A percentile compares a stretch with the other conserved stretches of the same genome.
Conservation (phyloP, 352 stramenopile genomes). For the Pythium aquatile region DNA sequence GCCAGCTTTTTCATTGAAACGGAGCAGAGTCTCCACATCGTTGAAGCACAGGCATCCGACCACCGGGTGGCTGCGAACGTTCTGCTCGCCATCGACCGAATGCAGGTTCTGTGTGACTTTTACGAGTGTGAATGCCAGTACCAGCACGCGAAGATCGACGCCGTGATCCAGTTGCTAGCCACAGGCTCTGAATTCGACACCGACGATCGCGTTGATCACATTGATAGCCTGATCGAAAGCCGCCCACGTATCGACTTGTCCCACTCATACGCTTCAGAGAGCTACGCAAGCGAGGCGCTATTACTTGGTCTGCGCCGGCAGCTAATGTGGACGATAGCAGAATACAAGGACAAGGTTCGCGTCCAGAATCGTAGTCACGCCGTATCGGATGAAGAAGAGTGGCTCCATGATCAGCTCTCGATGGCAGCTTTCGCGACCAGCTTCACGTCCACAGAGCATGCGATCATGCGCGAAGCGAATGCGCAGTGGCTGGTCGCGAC, state of each 20-base stretch:
- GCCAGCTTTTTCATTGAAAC: slow-evolving; percentile 48
- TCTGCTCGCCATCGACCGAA: slow-evolving; percentile 42
- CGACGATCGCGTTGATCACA: slow-evolving; percentile 22
- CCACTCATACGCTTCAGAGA: slow-evolving; percentile 60
- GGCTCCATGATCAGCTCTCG: background rate
- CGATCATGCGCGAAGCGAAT: background rate
- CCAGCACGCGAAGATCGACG: slow-evolving; percentile 40
- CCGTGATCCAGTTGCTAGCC: slow-evolving; percentile 32
- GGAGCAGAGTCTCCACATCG: slow-evolving; percentile 33
- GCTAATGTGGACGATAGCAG: slow-evolving; percentile 31
- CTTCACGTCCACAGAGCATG: background rate
- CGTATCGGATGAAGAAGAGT: background rate
- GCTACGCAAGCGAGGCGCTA: slow-evolving; percentile 46
- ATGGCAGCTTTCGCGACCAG: background rate
- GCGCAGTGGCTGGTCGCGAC: background rate
- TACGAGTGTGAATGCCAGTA: slow-evolving; percentile 53
- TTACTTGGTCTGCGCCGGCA: slow-evolving; percentile 46
- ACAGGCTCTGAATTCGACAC: slow-evolving; percentile 9
- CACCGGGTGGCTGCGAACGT: slow-evolving; percentile 2
- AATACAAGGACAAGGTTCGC: slow-evolving; percentile 25
- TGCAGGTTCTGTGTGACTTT: slow-evolving; percentile 53
- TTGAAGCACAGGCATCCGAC: background rate
- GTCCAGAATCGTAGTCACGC: background rate
- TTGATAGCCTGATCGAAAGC: slow-evolving; percentile 25
- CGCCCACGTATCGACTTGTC: slow-evolving; percentile 48